A percentile compares a stretch with the other conserved stretches of the same genome.
These are phyloP conservation scores for Henningerozyma blattae DNA, from an alignment of 805 yeast genomes.

Conservation along the genomic window DNA sequence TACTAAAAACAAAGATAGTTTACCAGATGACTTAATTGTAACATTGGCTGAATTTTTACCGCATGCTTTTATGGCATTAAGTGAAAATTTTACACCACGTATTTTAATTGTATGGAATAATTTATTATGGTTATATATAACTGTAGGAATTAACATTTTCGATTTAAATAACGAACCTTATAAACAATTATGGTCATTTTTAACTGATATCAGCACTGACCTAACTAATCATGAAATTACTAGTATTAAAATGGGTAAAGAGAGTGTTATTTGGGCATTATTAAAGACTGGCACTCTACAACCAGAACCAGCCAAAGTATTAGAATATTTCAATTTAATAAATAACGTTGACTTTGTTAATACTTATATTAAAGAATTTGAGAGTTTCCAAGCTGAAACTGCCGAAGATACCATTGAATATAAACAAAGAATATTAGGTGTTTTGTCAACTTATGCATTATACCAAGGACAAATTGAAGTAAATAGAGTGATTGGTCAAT, in stretches of 20 bases:
- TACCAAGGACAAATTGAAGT: constrained; percentile 32
- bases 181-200: constrained; percentile 10
- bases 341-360: constrained; percentile 20
- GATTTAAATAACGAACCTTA: constrained; percentile 9
- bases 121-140: constrained; percentile 37
- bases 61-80: constrained; percentile 30
- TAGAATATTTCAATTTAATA: constrained; percentile 9
- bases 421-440: constrained; percentile 30
- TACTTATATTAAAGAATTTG: constrained; percentile 11
- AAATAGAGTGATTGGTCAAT: constrained; percentile 34
- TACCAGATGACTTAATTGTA: constrained; percentile 8
- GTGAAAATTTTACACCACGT: constrained; percentile 40
- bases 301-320: constrained; percentile 4
- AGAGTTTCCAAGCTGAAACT: neutral
- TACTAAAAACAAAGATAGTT: constrained; percentile 1
- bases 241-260: constrained; percentile 24
- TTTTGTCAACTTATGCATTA: constrained; percentile 39
- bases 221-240: constrained; percentile 11
- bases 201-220: constrained; percentile 3
- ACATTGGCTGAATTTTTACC: constrained; percentile 18
- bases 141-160: constrained; percentile 17
- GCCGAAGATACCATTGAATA: constrained; percentile 26
- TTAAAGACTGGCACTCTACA: constrained; percentile 14
- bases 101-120: constrained; percentile 62
- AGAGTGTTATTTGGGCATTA: constrained; percentile 36